Evolutionary conservation across 2,329 filamentous ascomycete species (phyloP).

Genomic region (Penicillium hesseltinei): DNA sequence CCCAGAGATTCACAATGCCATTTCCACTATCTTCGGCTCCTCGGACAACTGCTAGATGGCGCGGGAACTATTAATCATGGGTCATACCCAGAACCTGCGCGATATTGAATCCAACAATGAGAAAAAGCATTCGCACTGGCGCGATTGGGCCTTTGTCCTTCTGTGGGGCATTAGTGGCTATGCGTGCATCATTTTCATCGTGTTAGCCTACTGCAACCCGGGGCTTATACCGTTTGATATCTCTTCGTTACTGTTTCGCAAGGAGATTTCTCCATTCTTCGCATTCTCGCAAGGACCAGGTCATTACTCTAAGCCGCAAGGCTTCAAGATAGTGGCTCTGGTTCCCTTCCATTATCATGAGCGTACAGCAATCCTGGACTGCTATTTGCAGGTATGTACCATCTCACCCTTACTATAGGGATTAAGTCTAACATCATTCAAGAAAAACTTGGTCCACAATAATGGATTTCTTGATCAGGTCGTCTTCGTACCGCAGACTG

Average conservation of each 20-base stretch:
- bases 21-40: background rate
- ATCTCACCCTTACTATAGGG: no score
- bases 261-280: slow-evolving; percentile 28
- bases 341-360: slow-evolving; percentile 39
- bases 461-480: slow-evolving; percentile 45
- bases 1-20: background rate
- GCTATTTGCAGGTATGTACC: slow-evolving; percentile 39
- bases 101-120: slow-evolving; percentile 25
- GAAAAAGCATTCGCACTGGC: slow-evolving; percentile 13
- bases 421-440: background rate
- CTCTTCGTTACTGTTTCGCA: slow-evolving; percentile 21
- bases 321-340: slow-evolving; percentile 39
- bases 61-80: slow-evolving; percentile 20
- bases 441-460: slow-evolving; percentile 41
- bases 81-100: slow-evolving; percentile 11
- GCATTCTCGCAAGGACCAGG: slow-evolving; percentile 29
- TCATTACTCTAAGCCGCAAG: slow-evolving; percentile 34
- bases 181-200: slow-evolving; percentile 22
- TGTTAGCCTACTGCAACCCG: slow-evolving; percentile 21
- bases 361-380: slow-evolving; percentile 41
- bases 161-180: slow-evolving; percentile 27
- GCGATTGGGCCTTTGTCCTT: slow-evolving; percentile 21
- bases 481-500: slow-evolving; percentile 43
- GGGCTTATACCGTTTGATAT: slow-evolving; percentile 21
- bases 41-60: background rate